Conservation (phyloP, 306 rosid species). For the Gastrolobium villosum region DNA sequence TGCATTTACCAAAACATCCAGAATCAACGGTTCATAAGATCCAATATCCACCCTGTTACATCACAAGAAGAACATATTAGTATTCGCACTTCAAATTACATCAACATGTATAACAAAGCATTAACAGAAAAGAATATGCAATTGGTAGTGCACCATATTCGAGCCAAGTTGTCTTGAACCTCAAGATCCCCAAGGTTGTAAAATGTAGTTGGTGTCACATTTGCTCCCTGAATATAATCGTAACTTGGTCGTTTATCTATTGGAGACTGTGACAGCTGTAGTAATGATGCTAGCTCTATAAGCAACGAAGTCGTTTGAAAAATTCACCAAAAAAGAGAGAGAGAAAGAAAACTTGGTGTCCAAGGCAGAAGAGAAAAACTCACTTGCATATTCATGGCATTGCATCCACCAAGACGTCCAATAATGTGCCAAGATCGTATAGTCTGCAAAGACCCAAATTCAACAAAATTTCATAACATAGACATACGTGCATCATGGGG, state of each 20-base stretch:
- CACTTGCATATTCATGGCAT: constrained; percentile 97
- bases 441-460: constrained; percentile 57
- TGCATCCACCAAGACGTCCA: constrained; percentile 95
- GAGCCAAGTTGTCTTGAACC: constrained; percentile 92
- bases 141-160: constrained; percentile 72
- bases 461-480: constrained; percentile 37
- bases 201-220: constrained; percentile 80
- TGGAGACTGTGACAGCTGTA: constrained; percentile 83
- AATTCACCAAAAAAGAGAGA: background rate
- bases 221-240: constrained; percentile 83
- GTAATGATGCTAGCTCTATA: constrained; percentile 36
- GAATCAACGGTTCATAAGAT: constrained; percentile 77
- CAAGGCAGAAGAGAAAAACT: constrained; percentile 35
- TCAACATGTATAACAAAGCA: constrained; percentile 31
- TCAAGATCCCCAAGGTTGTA: constrained; percentile 95
- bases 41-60: constrained; percentile 89
- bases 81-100: constrained; percentile 32
- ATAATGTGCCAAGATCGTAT: constrained; percentile 91
- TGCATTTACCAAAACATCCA: constrained; percentile 90
- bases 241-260: constrained; percentile 81
- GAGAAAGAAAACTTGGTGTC: background rate
- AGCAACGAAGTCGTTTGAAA: constrained; percentile 39
- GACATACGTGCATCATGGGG: constrained; percentile 5
- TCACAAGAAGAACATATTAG: constrained; percentile 42
- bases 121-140: background rate